phyloP scores from a whole-genome alignment of 495 filamentous ascomycete genomes.

The Penicillium bovifimosum region DNA sequence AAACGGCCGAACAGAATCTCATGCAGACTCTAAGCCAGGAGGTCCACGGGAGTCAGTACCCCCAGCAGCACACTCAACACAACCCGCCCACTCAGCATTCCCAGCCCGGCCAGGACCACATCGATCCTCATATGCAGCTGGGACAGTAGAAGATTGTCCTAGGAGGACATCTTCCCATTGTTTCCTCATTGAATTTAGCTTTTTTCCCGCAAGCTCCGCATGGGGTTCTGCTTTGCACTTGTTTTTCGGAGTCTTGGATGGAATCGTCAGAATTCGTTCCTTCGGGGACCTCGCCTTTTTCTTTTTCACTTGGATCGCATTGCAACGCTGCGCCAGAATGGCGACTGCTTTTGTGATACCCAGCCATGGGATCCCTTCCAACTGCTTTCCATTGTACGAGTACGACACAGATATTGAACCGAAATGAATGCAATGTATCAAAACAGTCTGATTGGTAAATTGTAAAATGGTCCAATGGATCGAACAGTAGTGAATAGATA shows the following conservation, averaged over 20 bases:
- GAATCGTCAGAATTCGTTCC: neutral
- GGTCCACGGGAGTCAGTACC: conserved; percentile 41
- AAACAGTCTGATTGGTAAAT: neutral
- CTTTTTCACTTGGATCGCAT: conserved; percentile 9
- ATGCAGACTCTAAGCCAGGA: conserved; percentile 47
- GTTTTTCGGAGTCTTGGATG: conserved; percentile 3
- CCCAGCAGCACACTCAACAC: conserved; percentile 27
- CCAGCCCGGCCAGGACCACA: conserved; percentile 27
- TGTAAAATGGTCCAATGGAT: no score
- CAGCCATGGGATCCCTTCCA: no score
- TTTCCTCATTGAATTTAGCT: conserved; percentile 7
- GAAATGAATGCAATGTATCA: neutral
- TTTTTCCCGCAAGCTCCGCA: neutral
- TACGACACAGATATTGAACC: conserved; percentile 9
- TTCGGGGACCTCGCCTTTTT: conserved; percentile 5
- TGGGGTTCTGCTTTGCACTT: conserved; percentile 3
- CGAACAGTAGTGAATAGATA: no score
- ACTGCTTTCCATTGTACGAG: conserved; percentile 7
- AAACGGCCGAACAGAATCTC: conserved; percentile 44
- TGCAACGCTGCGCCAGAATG: conserved; percentile 7
- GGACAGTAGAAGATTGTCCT: conserved; percentile 24
- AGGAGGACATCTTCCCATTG: neutral
- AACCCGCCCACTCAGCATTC: conserved; percentile 18
- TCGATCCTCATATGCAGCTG: conserved; percentile 37
- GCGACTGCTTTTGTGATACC: conserved; percentile 4